Conservation (phyloP, 371 early-diverging fungal genomes). For the Mucor mucedo region DNA sequence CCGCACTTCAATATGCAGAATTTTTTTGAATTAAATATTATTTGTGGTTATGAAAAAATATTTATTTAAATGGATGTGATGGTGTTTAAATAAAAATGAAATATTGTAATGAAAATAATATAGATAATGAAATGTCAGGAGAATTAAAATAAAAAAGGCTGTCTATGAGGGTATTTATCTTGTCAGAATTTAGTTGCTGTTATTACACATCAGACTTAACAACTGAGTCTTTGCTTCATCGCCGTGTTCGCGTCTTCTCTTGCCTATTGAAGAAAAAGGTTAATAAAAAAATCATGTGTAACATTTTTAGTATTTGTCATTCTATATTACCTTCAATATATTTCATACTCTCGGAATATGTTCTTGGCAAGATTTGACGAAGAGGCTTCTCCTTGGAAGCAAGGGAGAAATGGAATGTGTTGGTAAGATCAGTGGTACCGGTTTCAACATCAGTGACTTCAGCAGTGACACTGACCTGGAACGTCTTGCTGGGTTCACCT, state of each 20-base stretch:
- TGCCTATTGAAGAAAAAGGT: conserved; percentile 12
- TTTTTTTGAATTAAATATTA: too few relatives aligned
- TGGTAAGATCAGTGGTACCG: conserved; percentile 68
- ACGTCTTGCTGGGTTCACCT: conserved; percentile 54
- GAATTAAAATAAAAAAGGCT: background rate
- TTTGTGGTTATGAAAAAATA: too few relatives aligned
- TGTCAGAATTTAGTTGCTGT: conserved; percentile 9
- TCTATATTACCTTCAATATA: conserved; percentile 68
- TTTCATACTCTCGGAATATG: conserved; percentile 79
- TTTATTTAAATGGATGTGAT: too few relatives aligned
- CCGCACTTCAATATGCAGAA: too few relatives aligned
- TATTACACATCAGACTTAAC: conserved; percentile 14
- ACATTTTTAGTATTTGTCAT: conserved; percentile 15
- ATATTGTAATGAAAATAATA: background rate
- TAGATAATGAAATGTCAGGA: background rate
- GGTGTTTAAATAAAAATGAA: too few relatives aligned
- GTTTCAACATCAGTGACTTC: conserved; percentile 77
- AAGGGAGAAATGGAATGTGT: conserved; percentile 89
- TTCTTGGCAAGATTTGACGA: conserved; percentile 62
- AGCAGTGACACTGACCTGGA: conserved; percentile 79
- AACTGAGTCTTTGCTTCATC: conserved; percentile 22
- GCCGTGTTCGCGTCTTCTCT: conserved; percentile 30
- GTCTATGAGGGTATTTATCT: background rate
- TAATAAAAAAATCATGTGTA: background rate
- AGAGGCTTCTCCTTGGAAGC: conserved; percentile 25